Conservation (phyloP, 441 rosid genomes). For the Erysimum pusillum region DNA sequence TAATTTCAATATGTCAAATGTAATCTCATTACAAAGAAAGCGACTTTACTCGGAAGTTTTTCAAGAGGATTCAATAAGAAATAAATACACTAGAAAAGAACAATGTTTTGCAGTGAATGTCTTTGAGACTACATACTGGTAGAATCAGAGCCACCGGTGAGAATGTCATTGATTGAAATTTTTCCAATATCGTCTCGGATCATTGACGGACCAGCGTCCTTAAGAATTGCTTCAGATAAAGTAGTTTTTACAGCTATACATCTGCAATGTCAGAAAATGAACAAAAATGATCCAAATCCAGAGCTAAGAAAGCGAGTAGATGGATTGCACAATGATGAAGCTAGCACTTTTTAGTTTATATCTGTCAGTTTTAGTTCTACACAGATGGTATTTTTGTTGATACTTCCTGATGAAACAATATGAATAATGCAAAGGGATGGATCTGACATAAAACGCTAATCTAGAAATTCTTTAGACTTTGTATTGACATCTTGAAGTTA, state of each 20-base stretch:
- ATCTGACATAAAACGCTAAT: background rate
- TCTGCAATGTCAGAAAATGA: constrained; percentile 56
- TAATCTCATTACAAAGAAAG: constrained; percentile 41
- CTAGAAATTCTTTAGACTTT: constrained; percentile 15
- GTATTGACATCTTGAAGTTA: background rate
- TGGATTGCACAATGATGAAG: background rate
- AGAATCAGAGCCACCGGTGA: constrained; percentile 81
- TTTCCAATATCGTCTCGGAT: constrained; percentile 80
- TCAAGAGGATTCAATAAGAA: background rate
- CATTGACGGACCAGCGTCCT: constrained; percentile 74
- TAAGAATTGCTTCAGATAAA: constrained; percentile 72
- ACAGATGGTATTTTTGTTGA: background rate
- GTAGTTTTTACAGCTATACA: constrained; percentile 95
- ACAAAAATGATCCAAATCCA: constrained; percentile 26
- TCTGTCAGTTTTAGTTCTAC: too few species aligned
- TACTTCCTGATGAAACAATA: background rate
- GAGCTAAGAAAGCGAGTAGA: constrained; percentile 8
- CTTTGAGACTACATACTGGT: constrained; percentile 79
- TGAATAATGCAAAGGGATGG: background rate
- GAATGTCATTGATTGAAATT: constrained; percentile 84
- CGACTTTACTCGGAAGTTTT: background rate
- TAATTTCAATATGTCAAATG: background rate
- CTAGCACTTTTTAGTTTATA: background rate
- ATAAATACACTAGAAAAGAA: constrained; percentile 52
- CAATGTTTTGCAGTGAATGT: constrained; percentile 46